Evolutionary conservation across 257 asterid species (phyloP).

Genomic region (Verbena officinalis): DNA sequence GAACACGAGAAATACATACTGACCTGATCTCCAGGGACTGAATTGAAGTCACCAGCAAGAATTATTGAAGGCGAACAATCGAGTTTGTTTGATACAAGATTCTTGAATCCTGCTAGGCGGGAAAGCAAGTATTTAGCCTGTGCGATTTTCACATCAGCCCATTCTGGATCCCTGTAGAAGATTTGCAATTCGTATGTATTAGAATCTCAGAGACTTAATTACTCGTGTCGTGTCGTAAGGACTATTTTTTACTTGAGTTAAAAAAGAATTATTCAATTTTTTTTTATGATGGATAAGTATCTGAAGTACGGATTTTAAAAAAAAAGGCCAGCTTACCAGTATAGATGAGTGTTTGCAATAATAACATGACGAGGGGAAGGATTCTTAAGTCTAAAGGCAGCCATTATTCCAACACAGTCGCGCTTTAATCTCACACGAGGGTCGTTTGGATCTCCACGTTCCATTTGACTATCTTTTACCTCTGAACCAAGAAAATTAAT

Average conservation of each 20-base stretch:
- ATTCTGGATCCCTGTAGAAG: conserved; percentile 84
- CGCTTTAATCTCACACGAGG: conserved; percentile 89
- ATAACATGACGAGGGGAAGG: conserved; percentile 60
- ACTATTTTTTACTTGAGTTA: too few relatives aligned
- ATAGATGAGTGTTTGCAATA: conserved; percentile 82
- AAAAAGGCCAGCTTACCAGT: conserved; percentile 55
- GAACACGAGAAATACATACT: conserved; percentile 13
- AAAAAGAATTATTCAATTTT: not conserved
- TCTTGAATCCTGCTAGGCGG: conserved; percentile 68
- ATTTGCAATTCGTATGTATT: not conserved
- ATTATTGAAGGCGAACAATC: conserved; percentile 66
- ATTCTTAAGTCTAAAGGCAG: conserved; percentile 73
- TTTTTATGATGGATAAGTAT: conserved; percentile 6
- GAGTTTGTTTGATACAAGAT: conserved; percentile 52
- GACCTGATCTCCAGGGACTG: conserved; percentile 85
- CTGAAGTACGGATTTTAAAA: not conserved
- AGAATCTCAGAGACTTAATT: not conserved
- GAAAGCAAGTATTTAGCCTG: conserved; percentile 84
- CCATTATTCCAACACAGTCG: conserved; percentile 91
- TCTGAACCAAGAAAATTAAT: conserved; percentile 41
- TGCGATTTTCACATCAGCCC: conserved; percentile 86
- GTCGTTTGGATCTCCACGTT: conserved; percentile 72
- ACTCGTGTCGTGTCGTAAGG: too few relatives aligned
- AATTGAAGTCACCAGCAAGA: conserved; percentile 89
- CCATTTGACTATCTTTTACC: conserved; percentile 39